Evolutionary conservation across 306 rosid genomes (phyloP).

Genomic region (Castanea mollissima): DNA sequence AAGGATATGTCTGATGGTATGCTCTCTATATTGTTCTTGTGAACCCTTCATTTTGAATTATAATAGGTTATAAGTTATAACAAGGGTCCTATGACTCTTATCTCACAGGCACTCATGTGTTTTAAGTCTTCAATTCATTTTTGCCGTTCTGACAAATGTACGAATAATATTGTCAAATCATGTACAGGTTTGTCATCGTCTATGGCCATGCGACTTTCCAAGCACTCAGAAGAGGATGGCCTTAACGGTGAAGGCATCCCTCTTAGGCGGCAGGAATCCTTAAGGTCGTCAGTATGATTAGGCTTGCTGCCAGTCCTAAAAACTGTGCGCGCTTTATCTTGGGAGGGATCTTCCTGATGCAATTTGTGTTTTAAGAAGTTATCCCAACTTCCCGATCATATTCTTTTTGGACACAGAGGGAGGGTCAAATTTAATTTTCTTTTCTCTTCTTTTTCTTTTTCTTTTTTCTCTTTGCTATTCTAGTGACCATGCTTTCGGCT

Average conservation of each 20-base stretch:
- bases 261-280: conserved; percentile 82
- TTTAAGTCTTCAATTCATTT: neutral
- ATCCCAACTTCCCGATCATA: conserved; percentile 26
- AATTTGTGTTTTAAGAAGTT: conserved; percentile 33
- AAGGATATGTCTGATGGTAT: conserved; percentile 97
- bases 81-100: neutral
- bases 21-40: conserved; percentile 12
- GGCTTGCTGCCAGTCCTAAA: conserved; percentile 17
- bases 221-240: conserved; percentile 80
- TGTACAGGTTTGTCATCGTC: conserved; percentile 48
- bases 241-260: conserved; percentile 79
- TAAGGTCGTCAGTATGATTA: conserved; percentile 58
- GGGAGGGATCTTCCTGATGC: conserved; percentile 43
- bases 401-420: conserved; percentile 36
- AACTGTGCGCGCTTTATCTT: conserved; percentile 14
- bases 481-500: conserved; percentile 35
- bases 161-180: conserved; percentile 6
- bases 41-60: neutral
- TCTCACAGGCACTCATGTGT: neutral
- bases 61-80: neutral
- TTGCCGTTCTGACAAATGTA: conserved; percentile 3
- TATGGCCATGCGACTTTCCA: conserved; percentile 50
- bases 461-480: conserved; percentile 25
- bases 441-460: conserved; percentile 18
- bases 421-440: conserved; percentile 43